phyloP scores from a whole-genome alignment of 2,329 filamentous ascomycete genomes.

The Venturia oleaginea region DNA sequence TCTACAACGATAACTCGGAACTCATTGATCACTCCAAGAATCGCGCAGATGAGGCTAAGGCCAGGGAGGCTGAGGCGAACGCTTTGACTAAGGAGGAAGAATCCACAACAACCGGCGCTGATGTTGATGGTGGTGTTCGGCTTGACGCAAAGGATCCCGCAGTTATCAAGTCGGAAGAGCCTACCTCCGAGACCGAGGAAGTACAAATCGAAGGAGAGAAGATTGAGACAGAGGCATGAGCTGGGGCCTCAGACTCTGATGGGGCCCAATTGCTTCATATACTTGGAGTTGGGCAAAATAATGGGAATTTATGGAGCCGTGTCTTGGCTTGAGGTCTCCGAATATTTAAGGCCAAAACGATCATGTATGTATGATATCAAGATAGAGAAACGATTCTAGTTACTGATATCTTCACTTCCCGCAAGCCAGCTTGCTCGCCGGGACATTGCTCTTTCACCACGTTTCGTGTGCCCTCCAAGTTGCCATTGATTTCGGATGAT shows the following conservation, averaged over 20 bases:
- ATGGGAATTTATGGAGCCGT: background rate
- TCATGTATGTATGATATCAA: background rate
- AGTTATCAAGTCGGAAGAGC: background rate
- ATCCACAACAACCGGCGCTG: background rate
- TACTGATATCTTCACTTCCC: background rate
- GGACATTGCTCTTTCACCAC: background rate
- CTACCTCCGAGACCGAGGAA: background rate
- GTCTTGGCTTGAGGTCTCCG: background rate
- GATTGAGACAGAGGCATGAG: background rate
- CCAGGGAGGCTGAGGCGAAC: background rate
- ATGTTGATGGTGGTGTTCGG: background rate
- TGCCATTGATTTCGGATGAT: background rate
- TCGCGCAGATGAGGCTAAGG: background rate
- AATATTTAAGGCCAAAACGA: background rate
- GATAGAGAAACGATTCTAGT: background rate
- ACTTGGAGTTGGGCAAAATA: background rate
- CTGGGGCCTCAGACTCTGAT: background rate
- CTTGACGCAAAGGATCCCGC: background rate
- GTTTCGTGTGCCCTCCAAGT: background rate
- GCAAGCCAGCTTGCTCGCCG: background rate
- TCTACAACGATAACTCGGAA: conserved; percentile 69
- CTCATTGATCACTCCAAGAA: conserved; percentile 13
- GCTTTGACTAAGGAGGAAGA: background rate
- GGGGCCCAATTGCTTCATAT: background rate
- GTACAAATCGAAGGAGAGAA: background rate